A percentile compares a stretch with the other conserved stretches of the same genome.
These are phyloP conservation scores for Logfia minima DNA, from an alignment of 129 eudicot species.

Conservation along the genomic window DNA sequence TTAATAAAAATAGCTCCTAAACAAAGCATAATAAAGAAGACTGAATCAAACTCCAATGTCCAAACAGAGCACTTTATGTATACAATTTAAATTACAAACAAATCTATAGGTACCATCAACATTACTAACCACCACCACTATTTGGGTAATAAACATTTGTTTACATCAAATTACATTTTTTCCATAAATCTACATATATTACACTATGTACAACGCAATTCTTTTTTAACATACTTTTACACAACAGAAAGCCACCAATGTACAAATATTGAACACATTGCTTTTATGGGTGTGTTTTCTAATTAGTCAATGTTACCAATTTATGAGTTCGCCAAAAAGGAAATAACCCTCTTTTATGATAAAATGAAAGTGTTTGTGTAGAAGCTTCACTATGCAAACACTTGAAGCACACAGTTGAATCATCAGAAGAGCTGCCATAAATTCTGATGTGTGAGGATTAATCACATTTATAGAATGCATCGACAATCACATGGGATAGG, in stretches of 20 bases:
- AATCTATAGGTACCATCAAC: background rate
- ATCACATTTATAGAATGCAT: background rate
- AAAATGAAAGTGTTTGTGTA: background rate
- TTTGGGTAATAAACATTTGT: background rate
- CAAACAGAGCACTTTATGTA: background rate
- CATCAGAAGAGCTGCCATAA: background rate
- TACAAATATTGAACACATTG: background rate
- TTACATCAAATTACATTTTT: background rate
- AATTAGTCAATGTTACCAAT: background rate
- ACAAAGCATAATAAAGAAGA: background rate
- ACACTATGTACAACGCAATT: background rate
- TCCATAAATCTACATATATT: background rate
- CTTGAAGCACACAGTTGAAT: background rate
- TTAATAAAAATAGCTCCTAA: too few relatives aligned
- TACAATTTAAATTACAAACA: background rate
- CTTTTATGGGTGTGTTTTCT: background rate
- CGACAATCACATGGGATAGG: too few relatives aligned
- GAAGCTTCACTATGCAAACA: background rate
- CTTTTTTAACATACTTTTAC: background rate
- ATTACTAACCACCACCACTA: background rate
- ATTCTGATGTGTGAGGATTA: background rate
- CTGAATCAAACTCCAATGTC: background rate
- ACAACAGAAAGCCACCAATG: background rate
- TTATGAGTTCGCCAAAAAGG: background rate
- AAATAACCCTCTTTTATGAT: too few relatives aligned